A percentile compares a stretch with the other conserved stretches of the same genome.
Evolutionary conservation across 2,329 filamentous ascomycete species (phyloP).

Genomic region (Bipolaris victoriae): DNA sequence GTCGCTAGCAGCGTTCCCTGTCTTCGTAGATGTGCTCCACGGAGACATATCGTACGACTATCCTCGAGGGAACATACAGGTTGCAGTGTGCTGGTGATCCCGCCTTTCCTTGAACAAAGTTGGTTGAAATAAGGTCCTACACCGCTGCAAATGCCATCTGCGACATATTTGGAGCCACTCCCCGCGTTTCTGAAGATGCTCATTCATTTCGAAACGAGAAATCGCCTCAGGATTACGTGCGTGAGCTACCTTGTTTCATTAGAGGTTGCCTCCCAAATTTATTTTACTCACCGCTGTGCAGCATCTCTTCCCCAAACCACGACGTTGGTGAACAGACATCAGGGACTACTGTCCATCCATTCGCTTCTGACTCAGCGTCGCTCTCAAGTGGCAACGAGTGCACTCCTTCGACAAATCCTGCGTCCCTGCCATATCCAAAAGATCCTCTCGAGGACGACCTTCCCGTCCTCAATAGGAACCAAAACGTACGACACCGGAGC

Average conservation of each 20-base stretch:
- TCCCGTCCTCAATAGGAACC: neutral
- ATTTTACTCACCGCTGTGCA: constrained; percentile 5
- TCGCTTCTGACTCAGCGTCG: neutral
- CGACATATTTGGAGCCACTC: constrained; percentile 9
- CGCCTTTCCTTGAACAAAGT: neutral
- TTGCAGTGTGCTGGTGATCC: neutral
- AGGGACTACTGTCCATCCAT: neutral
- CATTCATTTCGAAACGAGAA: constrained; percentile 14
- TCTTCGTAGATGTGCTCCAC: neutral
- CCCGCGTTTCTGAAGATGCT: constrained; percentile 17
- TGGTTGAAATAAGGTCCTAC: constrained; percentile 22
- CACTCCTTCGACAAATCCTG: neutral
- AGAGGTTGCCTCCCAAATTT: neutral
- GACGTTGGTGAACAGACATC: neutral
- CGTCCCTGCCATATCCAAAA: neutral
- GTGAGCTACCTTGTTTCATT: constrained; percentile 5
- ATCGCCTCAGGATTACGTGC: constrained; percentile 15
- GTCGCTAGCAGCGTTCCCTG: neutral
- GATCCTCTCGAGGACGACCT: neutral
- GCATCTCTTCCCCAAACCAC: constrained; percentile 1
- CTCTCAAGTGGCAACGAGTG: neutral
- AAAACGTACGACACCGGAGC: neutral
- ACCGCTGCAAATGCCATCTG: neutral
- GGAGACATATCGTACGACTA: neutral
- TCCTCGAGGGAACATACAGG: constrained; percentile 4